Evolutionary conservation across 768 basidiomycete genomes (phyloP).

Genomic region (Naganishia onofrii): DNA sequence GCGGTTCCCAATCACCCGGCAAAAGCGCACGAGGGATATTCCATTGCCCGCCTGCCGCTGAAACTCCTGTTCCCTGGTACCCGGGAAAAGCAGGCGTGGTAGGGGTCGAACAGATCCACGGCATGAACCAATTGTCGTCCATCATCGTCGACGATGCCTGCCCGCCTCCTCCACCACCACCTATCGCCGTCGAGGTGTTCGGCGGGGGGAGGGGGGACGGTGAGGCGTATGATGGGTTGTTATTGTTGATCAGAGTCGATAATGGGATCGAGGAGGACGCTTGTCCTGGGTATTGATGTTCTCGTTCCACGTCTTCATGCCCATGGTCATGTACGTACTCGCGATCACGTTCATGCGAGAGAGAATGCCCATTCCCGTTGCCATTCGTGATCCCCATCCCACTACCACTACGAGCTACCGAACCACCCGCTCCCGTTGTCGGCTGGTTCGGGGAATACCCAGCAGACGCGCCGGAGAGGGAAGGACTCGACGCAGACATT

Average conservation of each 20-base stretch:
- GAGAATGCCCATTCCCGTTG: neutral
- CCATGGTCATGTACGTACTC: too few species aligned
- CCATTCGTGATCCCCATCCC: neutral
- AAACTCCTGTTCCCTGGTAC: neutral
- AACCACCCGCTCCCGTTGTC: neutral
- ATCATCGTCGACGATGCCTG: neutral
- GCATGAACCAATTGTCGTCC: conserved; percentile 30
- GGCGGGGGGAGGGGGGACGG: too few species aligned
- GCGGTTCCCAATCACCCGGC: neutral
- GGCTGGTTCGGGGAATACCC: conserved; percentile 11
- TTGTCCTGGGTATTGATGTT: neutral
- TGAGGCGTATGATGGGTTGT: too few species aligned
- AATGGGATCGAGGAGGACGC: neutral
- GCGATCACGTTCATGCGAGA: too few species aligned
- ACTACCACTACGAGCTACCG: neutral
- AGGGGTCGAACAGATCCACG: conserved; percentile 27
- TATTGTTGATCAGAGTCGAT: neutral
- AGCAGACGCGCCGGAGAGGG: conserved; percentile 6
- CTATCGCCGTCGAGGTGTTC: too few species aligned
- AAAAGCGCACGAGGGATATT: conserved; percentile 13
- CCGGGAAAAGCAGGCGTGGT: neutral
- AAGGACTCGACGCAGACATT: neutral
- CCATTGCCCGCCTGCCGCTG: neutral
- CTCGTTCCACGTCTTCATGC: too few species aligned
- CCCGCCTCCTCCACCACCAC: too few species aligned